Evolutionary conservation across 2,329 filamentous ascomycete species (phyloP).

Genomic region (Xenosphaeropsis pyriputrescens): DNA sequence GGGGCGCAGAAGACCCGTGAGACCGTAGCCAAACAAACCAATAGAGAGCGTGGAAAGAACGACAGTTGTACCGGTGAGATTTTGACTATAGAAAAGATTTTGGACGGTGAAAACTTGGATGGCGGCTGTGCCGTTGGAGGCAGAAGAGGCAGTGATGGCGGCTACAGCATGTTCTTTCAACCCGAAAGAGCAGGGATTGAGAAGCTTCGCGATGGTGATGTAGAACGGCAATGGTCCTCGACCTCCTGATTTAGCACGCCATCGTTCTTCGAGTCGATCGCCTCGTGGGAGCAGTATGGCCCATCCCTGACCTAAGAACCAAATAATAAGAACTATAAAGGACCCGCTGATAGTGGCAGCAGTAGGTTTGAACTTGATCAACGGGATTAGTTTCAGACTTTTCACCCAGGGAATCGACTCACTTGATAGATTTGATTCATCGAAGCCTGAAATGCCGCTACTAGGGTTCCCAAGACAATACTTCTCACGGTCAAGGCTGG

Average conservation of each 20-base stretch:
- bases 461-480: not conserved
- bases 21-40: constrained; percentile 31
- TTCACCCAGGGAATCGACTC: too few relatives aligned
- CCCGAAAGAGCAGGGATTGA: not conserved
- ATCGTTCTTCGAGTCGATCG: not conserved
- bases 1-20: constrained; percentile 29
- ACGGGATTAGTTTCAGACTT: too few relatives aligned
- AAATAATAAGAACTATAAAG: not conserved
- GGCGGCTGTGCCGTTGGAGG: constrained; percentile 28
- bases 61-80: constrained; percentile 22
- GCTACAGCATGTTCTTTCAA: constrained; percentile 38
- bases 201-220: not conserved
- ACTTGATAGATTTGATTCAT: too few relatives aligned
- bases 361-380: too few relatives aligned
- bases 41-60: constrained; percentile 31
- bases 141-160: constrained; percentile 36
- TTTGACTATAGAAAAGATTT: constrained; percentile 27
- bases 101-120: constrained; percentile 29
- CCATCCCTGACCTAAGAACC: not conserved
- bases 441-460: not conserved
- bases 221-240: too few relatives aligned
- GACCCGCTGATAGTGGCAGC: too few relatives aligned
- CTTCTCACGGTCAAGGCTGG: not conserved
- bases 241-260: not conserved
- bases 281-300: not conserved